Evolutionary conservation across 1,284 basidiomycete species (phyloP), one percentile per base, ranked within the genome.

Genomic region (Papiliotrema fonsecae): DNA sequence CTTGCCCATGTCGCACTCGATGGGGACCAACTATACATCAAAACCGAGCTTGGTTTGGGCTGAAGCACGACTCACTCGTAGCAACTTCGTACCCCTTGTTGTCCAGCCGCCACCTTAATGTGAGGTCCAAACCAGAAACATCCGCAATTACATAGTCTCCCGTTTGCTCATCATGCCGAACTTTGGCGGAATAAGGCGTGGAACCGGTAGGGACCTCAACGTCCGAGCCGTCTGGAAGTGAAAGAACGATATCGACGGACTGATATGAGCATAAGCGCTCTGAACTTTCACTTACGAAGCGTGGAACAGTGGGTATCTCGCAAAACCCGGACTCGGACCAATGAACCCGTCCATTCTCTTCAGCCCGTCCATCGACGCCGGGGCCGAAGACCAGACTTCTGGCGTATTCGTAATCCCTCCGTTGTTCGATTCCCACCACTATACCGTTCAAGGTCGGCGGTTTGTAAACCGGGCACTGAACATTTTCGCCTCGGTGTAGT

Each of bases 61-160:
- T 13, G 39, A 35, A 19, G 36, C 34, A 61, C 38, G 36, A 68
- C 86, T 62, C 59, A 90, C 88, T 76, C 75, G 82, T 87, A 18
- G 85, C 79, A 36, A 93, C 79, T 60, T 92, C 88, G 62, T 89
- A 93, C 4, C 89, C 89, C 58, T 77, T 81, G n/a, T 85, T 85
- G 61, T 92, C 89, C 42, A 90, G 68, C 22, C 87, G 78, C 61
- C 81, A 84, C 21, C 87, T 82, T 19, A 92, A 83, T 51, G 82
- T 82, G 1, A 84, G 79, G 25, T 85, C 79, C 40, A 93, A 78
- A 2, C 89, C 89, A 2, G 82, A 79, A 7, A 89, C 77, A 64
- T 90, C 85, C 41, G 83, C 78, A 25, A 93, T 72, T 46, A 88
- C 74, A 45, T 64, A 66, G 66, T 82, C 87, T 2, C 89, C 90